phyloP scores from a whole-genome alignment of 345 rosid genomes.

The Fremontodendron californicum region DNA sequence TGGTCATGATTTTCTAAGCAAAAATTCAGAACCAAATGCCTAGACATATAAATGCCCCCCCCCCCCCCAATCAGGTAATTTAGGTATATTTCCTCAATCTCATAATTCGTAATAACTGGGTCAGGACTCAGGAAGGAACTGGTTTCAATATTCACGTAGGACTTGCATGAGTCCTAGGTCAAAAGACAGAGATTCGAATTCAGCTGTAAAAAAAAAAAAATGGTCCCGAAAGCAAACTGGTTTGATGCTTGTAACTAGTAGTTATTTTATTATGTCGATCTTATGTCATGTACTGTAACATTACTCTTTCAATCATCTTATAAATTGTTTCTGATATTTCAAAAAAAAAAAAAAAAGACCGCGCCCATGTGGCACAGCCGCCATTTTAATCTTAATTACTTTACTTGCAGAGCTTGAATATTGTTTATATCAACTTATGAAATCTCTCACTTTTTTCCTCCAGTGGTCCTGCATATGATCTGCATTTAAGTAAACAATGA shows the following conservation, averaged over 20 bases:
- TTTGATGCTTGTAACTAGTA: constrained; percentile 5
- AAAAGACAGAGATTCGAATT: background rate
- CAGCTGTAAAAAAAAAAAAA: constrained; percentile 7
- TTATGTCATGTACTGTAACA: background rate
- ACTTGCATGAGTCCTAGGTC: background rate
- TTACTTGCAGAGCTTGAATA: background rate
- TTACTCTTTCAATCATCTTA: background rate
- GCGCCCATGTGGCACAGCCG: background rate
- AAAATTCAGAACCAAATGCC: background rate
- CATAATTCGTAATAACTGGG: background rate
- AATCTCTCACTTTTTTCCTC: background rate
- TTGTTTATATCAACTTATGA: background rate
- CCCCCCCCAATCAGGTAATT: background rate
- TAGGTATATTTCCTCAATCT: background rate
- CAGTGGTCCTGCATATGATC: background rate
- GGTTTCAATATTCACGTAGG: constrained; percentile 1
- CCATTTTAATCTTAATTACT: background rate
- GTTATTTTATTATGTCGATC: background rate
- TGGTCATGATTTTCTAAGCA: background rate
- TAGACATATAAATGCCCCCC: background rate
- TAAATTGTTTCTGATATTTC: background rate
- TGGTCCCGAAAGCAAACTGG: background rate
- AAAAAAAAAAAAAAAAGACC: background rate
- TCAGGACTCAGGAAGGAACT: background rate
- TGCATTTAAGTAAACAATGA: background rate